phyloP scores from a whole-genome alignment of 306 rosid genomes.

The Cucurbita argyrosperma region DNA sequence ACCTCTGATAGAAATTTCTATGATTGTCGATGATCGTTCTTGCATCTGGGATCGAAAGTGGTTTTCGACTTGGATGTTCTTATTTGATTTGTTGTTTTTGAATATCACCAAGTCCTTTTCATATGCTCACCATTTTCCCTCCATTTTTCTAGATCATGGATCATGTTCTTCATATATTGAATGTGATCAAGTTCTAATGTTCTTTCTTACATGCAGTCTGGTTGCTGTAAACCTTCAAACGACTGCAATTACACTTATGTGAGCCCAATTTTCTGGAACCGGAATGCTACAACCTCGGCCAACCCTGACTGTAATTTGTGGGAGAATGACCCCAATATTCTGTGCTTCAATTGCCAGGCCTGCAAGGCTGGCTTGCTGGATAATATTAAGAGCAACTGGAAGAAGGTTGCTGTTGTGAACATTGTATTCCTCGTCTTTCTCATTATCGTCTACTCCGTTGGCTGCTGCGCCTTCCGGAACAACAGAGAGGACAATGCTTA shows the following conservation, averaged over 20 bases:
- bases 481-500: slow-evolving; percentile 20
- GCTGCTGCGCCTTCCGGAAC: slow-evolving; percentile 54
- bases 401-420: slow-evolving; percentile 32
- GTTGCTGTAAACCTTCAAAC: slow-evolving; percentile 50
- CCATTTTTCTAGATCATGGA: neutral
- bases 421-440: slow-evolving; percentile 28
- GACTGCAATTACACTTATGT: slow-evolving; percentile 20
- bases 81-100: neutral
- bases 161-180: neutral
- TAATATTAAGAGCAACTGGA: slow-evolving; percentile 34
- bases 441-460: slow-evolving; percentile 34
- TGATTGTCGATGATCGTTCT: neutral
- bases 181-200: neutral
- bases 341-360: slow-evolving; percentile 49
- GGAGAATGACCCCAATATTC: slow-evolving; percentile 15
- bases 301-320: slow-evolving; percentile 36
- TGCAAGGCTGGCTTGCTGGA: slow-evolving; percentile 57
- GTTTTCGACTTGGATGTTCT: neutral
- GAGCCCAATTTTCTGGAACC: slow-evolving; percentile 31
- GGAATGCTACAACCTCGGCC: neutral
- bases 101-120: neutral
- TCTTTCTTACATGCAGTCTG: slow-evolving; percentile 26
- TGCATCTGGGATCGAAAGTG: neutral
- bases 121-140: neutral
- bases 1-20: neutral